Conservation (phyloP, 306 rosid genomes). For the Psophocarpus tetragonolobus region DNA sequence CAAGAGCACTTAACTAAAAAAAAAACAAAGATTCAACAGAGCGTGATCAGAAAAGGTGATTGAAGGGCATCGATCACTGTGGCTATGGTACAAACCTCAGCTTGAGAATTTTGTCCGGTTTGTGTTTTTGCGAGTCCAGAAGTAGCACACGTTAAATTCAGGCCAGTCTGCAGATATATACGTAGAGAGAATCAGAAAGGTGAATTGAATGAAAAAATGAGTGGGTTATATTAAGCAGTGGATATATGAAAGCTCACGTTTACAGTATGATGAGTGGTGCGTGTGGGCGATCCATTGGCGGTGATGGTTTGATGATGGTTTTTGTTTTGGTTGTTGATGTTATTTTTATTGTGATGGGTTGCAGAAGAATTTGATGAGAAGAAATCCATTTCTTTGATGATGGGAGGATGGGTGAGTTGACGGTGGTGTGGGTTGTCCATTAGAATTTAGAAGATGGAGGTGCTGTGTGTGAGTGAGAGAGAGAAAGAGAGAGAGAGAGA, state of each 20-base stretch:
- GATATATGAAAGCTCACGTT: constrained; percentile 35
- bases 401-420: constrained; percentile 38
- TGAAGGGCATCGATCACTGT: background rate
- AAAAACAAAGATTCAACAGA: background rate
- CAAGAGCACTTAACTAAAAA: constrained; percentile 27
- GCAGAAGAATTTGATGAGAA: constrained; percentile 20
- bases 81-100: constrained; percentile 31
- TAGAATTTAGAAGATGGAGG: background rate
- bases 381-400: constrained; percentile 56
- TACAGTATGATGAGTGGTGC: background rate
- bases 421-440: constrained; percentile 45
- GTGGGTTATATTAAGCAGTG: too few relatives aligned
- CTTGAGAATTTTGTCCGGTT: constrained; percentile 5
- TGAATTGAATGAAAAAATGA: too few relatives aligned
- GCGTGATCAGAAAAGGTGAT: background rate
- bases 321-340: too few relatives aligned
- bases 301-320: too few relatives aligned
- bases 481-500: background rate
- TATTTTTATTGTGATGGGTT: background rate
- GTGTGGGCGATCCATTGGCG: constrained; percentile 21
- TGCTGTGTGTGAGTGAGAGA: background rate
- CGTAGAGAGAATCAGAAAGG: too few relatives aligned
- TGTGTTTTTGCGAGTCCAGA: background rate
- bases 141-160: constrained; percentile 34
- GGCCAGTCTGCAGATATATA: constrained; percentile 35